Base-by-base conservation (phyloP, 257 asterid genomes). In the Scutellaria barbata region DNA sequence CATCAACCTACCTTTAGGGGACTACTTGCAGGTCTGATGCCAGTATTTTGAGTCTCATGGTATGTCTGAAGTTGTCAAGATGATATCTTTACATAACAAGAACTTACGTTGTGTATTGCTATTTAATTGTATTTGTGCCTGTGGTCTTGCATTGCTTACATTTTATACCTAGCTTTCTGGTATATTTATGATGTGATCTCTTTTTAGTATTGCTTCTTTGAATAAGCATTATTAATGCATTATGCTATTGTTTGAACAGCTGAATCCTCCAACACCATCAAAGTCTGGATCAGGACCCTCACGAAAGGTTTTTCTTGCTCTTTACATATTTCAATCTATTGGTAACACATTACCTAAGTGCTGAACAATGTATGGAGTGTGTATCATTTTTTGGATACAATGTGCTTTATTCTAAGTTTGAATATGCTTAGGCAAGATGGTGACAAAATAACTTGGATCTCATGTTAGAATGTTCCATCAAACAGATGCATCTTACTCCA, bases 231-330 rank as follows among this genome's bases (percentile, higher is more conserved):
- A 30, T 30, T 82, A 57, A 63, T 77, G 68, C 57, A 72, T 58
- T 76, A 25, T 74, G 51, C 42, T 67, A 43, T 81, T 66, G 33
- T 69, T 53, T 82, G 77, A 81, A 68, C 87, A 94, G 98, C 66
- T 85, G 84, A 79, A 87, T 84, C 81, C 94, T 76, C 94, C 95
- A 64, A 73, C 88, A 46, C 85, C 95, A 50, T 77, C 95, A 77
- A 89, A 82, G 77, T 82, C 95, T 80, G 90, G 97, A 75, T 94
- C 92, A 35, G 97, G 96, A 71, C 81, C 89, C 62, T 90, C 96
- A 12, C 84, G 96, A 50, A 94, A 94, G 98, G 98, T 91, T 77
- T 54, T 71, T 76, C 60, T 52, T 46, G 10, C 33, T 33, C 18
- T 60, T 69, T 66, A 22, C 41, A 12, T 2, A 45, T 56, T 35